Conservation (phyloP, 441 rosid species). For the Erodium trifolium region DNA sequence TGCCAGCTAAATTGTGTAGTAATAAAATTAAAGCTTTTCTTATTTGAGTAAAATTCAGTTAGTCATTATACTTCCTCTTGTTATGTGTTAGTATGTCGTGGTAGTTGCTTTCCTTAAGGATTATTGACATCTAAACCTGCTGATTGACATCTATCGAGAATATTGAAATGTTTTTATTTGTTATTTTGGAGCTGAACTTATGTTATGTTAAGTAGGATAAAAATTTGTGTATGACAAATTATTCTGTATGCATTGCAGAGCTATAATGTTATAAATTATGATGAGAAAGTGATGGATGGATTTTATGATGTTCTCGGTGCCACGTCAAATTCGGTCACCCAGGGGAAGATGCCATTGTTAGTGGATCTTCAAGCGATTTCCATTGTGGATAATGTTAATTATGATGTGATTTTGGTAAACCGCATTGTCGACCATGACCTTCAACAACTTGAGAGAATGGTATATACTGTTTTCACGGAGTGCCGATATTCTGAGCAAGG, state of each 20-base stretch:
- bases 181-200: background rate
- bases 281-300: constrained; percentile 83
- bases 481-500: constrained; percentile 35
- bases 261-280: constrained; percentile 74
- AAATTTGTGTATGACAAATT: background rate
- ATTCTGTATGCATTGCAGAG: constrained; percentile 44
- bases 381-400: constrained; percentile 51
- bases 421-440: constrained; percentile 66
- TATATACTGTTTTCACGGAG: constrained; percentile 36
- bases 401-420: constrained; percentile 77
- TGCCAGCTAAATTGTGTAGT: background rate
- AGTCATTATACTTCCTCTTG: background rate
- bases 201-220: background rate
- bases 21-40: background rate
- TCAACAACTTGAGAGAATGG: constrained; percentile 65
- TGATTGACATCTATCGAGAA: background rate
- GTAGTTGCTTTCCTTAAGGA: background rate
- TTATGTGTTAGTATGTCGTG: background rate
- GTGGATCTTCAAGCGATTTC: constrained; percentile 79
- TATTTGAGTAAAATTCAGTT: background rate
- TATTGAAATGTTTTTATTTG: background rate
- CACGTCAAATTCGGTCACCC: constrained; percentile 46
- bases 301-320: constrained; percentile 78
- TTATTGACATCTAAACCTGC: background rate
- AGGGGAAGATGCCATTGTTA: constrained; percentile 76